phyloP scores from a whole-genome alignment of 1,284 basidiomycete genomes.

The Wolfiporia cocos region DNA sequence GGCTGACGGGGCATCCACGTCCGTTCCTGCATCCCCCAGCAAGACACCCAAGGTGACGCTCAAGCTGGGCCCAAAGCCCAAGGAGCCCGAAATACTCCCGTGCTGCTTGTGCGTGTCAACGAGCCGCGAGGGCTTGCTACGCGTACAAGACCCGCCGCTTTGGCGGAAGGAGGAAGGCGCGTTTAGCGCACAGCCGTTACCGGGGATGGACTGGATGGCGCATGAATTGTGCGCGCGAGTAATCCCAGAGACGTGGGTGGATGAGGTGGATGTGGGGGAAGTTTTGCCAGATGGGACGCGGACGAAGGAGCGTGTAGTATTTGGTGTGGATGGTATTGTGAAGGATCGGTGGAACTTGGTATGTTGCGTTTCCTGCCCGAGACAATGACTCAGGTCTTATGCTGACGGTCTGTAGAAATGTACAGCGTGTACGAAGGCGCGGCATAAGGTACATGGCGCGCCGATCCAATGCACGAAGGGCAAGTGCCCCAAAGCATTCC shows the following conservation, averaged over 20 bases:
- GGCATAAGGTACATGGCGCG: conserved; percentile 73
- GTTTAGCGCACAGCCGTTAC: conserved; percentile 12
- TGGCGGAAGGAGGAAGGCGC: conserved; percentile 42
- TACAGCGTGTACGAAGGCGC: conserved; percentile 66
- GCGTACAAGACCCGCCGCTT: conserved; percentile 62
- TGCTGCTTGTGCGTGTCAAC: conserved; percentile 80
- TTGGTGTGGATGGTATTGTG: conserved; percentile 80
- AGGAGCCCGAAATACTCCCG: conserved; percentile 52
- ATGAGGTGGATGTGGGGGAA: conserved; percentile 44
- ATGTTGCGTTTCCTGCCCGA: conserved; percentile 21
- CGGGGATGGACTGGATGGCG: conserved; percentile 54
- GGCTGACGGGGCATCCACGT: no score
- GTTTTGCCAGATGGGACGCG: conserved; percentile 26
- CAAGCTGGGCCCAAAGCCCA: conserved; percentile 55
- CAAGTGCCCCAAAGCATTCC: conserved; percentile 90
- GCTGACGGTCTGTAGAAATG: conserved; percentile 64
- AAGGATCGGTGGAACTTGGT: conserved; percentile 91
- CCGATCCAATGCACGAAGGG: conserved; percentile 94
- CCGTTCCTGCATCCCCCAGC: no score
- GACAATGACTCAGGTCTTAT: neutral
- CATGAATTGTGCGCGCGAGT: conserved; percentile 75
- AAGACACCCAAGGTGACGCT: conserved; percentile 44
- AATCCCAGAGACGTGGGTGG: conserved; percentile 84
- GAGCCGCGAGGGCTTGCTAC: conserved; percentile 50
- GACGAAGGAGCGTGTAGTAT: conserved; percentile 52